phyloP scores from a whole-genome alignment of 2,329 filamentous ascomycete genomes.

The Zymoseptoria crescenta region DNA sequence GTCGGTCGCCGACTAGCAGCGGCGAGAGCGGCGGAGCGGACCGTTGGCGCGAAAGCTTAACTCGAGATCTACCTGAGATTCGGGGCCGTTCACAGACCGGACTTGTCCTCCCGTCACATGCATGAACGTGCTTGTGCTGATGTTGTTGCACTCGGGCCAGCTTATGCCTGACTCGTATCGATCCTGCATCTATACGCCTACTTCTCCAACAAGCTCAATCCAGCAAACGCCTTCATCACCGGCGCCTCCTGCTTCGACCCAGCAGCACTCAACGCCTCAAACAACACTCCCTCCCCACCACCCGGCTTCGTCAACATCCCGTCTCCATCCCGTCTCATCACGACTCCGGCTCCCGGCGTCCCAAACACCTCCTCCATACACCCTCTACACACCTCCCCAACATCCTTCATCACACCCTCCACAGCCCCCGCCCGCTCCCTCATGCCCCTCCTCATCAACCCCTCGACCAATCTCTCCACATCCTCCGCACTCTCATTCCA shows the following conservation, averaged over 20 bases:
- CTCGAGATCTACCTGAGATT: background rate
- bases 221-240: constrained; percentile 45
- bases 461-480: constrained; percentile 65
- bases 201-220: constrained; percentile 34
- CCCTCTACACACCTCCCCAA: constrained; percentile 59
- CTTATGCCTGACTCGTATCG: background rate
- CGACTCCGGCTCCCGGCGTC: constrained; percentile 17
- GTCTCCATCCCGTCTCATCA: constrained; percentile 10
- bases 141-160: background rate
- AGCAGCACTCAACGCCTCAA: constrained; percentile 36
- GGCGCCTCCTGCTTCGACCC: constrained; percentile 39
- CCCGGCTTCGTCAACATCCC: constrained; percentile 26
- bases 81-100: too few relatives aligned
- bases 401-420: constrained; percentile 64
- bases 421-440: constrained; percentile 75
- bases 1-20: background rate
- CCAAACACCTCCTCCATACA: constrained; percentile 66
- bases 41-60: background rate
- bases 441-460: constrained; percentile 73
- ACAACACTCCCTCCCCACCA: constrained; percentile 40
- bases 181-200: background rate
- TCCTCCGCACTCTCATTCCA: constrained; percentile 68
- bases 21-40: background rate
- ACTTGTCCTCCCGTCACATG: too few relatives aligned
- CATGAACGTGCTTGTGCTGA: background rate